Evolutionary conservation across 2,329 filamentous ascomycete genomes (phyloP).

Genomic region (Penicillium janthinellum): DNA sequence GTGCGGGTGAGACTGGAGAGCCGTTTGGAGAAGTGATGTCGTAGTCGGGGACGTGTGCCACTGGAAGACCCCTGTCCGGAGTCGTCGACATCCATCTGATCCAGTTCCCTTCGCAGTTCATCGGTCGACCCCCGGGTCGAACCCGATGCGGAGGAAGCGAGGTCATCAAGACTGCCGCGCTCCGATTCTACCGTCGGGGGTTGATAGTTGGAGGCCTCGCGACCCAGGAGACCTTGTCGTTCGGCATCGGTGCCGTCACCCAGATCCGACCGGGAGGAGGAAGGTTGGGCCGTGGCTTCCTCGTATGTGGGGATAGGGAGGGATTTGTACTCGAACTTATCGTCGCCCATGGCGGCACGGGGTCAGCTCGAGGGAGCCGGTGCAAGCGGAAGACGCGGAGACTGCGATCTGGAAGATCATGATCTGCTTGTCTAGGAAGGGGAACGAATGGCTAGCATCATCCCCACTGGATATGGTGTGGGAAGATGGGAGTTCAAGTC

Average conservation of each 20-base stretch:
- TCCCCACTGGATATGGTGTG: slow-evolving; percentile 11
- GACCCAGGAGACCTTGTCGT: slow-evolving; percentile 41
- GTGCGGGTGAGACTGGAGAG: slow-evolving; percentile 59
- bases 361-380: slow-evolving; percentile 37
- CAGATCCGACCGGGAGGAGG: slow-evolving; percentile 26
- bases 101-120: slow-evolving; percentile 76
- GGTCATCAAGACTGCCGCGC: slow-evolving; percentile 61
- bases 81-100: slow-evolving; percentile 86
- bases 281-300: slow-evolving; percentile 58
- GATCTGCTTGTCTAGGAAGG: slow-evolving; percentile 32
- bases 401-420: slow-evolving; percentile 39
- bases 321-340: slow-evolving; percentile 61
- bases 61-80: slow-evolving; percentile 44
- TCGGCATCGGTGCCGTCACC: slow-evolving; percentile 49
- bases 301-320: slow-evolving; percentile 82
- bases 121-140: slow-evolving; percentile 58
- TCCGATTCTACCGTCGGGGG: slow-evolving; percentile 82
- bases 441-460: slow-evolving; percentile 38
- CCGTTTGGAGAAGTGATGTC: slow-evolving; percentile 57
- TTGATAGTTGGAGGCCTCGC: slow-evolving; percentile 61
- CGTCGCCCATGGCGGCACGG: slow-evolving; percentile 48
- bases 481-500: not conserved
- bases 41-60: slow-evolving; percentile 43
- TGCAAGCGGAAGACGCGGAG: slow-evolving; percentile 32
- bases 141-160: slow-evolving; percentile 57